These are phyloP conservation scores for Nepenthes mirabilis DNA, from an alignment of 148 eudicot genomes.

Conservation along the genomic window DNA sequence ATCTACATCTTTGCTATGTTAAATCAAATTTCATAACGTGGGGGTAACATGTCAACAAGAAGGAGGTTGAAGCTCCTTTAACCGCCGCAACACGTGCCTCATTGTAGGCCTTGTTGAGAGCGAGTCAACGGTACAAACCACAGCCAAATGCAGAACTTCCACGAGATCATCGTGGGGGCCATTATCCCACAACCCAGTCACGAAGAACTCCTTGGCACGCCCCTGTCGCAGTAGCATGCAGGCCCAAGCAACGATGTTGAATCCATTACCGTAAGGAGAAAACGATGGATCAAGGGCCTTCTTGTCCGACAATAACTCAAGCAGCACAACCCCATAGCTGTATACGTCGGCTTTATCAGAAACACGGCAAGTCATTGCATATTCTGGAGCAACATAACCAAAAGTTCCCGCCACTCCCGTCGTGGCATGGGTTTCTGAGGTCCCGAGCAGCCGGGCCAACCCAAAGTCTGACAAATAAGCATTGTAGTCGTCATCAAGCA, in stretches of 20 bases:
- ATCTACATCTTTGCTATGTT: background rate
- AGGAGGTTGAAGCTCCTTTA: slow-evolving; percentile 24
- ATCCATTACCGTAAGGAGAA: slow-evolving; percentile 45
- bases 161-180: slow-evolving; percentile 42
- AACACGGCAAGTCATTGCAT: slow-evolving; percentile 52
- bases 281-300: slow-evolving; percentile 57
- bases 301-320: slow-evolving; percentile 46
- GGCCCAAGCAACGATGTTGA: slow-evolving; percentile 55
- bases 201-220: slow-evolving; percentile 33
- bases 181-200: slow-evolving; percentile 28
- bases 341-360: slow-evolving; percentile 61
- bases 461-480: slow-evolving; percentile 63
- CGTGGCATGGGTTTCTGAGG: slow-evolving; percentile 54
- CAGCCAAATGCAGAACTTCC: slow-evolving; percentile 40
- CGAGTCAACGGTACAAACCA: slow-evolving; percentile 41
- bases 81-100: slow-evolving; percentile 40
- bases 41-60: slow-evolving; percentile 1
- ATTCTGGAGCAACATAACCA: slow-evolving; percentile 67
- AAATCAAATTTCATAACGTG: background rate
- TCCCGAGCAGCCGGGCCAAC: slow-evolving; percentile 47
- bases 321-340: slow-evolving; percentile 52
- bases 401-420: slow-evolving; percentile 59
- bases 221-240: slow-evolving; percentile 30
- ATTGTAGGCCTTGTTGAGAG: slow-evolving; percentile 40
- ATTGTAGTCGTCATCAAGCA: slow-evolving; percentile 48